phyloP scores from a whole-genome alignment of 2,329 filamentous ascomycete species.

The Pseudocercospora eumusae region DNA sequence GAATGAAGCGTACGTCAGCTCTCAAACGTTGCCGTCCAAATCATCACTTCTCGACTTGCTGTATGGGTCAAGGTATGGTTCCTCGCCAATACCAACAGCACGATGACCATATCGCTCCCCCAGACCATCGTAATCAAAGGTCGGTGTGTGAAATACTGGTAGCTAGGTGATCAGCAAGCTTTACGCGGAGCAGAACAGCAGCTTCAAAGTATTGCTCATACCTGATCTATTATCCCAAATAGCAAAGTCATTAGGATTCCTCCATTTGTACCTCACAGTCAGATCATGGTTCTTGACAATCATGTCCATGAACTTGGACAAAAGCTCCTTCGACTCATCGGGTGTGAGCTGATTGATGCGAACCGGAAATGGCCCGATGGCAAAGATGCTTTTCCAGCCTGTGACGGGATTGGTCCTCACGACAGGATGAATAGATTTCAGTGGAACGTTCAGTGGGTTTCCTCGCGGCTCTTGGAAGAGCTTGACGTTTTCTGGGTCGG shows the following conservation, averaged over 20 bases:
- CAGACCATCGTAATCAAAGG: conserved; percentile 61
- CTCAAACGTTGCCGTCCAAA: background rate
- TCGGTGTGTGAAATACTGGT: conserved; percentile 60
- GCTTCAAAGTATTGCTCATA: background rate
- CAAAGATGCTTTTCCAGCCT: conserved; percentile 63
- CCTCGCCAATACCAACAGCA: conserved; percentile 58
- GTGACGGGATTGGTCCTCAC: conserved; percentile 62
- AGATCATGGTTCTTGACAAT: conserved; percentile 54
- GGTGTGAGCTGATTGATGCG: conserved; percentile 55
- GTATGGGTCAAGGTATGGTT: conserved; percentile 56
- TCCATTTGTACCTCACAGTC: conserved; percentile 53
- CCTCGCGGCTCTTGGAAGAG: conserved; percentile 27
- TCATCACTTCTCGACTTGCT: conserved; percentile 47
- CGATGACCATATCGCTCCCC: conserved; percentile 56
- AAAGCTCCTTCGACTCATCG: conserved; percentile 26
- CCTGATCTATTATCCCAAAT: conserved; percentile 67
- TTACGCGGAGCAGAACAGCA: background rate
- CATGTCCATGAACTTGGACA: conserved; percentile 32
- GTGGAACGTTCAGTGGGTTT: conserved; percentile 26
- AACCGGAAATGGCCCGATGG: conserved; percentile 58
- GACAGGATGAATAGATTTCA: conserved; percentile 49
- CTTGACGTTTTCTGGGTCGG: conserved; percentile 17
- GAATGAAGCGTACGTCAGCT: no score
- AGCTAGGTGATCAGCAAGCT: conserved; percentile 66
- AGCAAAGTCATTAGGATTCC: conserved; percentile 49